phyloP scores from a whole-genome alignment of 768 basidiomycete genomes.

The Melanogaster broomeanus region DNA sequence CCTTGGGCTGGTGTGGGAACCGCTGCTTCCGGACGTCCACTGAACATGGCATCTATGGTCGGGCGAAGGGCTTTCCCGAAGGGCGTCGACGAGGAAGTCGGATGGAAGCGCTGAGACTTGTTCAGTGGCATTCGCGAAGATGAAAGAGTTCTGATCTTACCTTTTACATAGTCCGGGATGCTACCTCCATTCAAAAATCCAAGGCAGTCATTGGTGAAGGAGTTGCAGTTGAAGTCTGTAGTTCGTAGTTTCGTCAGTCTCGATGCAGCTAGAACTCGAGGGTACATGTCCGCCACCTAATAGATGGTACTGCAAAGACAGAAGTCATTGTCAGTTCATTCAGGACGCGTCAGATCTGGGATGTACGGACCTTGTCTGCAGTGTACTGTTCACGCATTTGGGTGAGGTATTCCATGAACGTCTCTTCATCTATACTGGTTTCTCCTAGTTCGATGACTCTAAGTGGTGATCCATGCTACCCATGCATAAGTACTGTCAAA shows the following conservation, averaged over 20 bases:
- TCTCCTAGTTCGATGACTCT: constrained; percentile 75
- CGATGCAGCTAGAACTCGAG: neutral
- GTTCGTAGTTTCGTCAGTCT: neutral
- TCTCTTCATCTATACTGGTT: constrained; percentile 80
- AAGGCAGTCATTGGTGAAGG: constrained; percentile 86
- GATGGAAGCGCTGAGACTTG: constrained; percentile 60
- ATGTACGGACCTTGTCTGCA: constrained; percentile 72
- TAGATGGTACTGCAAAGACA: constrained; percentile 71
- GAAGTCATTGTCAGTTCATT: neutral
- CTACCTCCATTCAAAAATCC: constrained; percentile 84
- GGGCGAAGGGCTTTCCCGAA: constrained; percentile 86
- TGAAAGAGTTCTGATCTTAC: constrained; percentile 34
- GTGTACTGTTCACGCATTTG: constrained; percentile 83
- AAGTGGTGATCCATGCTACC: constrained; percentile 73
- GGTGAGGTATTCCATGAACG: constrained; percentile 80
- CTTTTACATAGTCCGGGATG: constrained; percentile 82
- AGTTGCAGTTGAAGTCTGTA: constrained; percentile 92
- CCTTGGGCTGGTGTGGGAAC: constrained; percentile 31
- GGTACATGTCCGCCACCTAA: constrained; percentile 49
- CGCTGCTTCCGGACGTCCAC: constrained; percentile 39
- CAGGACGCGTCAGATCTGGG: neutral
- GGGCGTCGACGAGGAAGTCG: constrained; percentile 86
- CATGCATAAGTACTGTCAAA: neutral
- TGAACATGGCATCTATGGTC: constrained; percentile 90
- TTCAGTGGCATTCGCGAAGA: neutral